Evolutionary conservation across 495 filamentous ascomycete species (phyloP), one percentile per base, ranked within the genome.

Genomic region (Annulohypoxylon stygium): DNA sequence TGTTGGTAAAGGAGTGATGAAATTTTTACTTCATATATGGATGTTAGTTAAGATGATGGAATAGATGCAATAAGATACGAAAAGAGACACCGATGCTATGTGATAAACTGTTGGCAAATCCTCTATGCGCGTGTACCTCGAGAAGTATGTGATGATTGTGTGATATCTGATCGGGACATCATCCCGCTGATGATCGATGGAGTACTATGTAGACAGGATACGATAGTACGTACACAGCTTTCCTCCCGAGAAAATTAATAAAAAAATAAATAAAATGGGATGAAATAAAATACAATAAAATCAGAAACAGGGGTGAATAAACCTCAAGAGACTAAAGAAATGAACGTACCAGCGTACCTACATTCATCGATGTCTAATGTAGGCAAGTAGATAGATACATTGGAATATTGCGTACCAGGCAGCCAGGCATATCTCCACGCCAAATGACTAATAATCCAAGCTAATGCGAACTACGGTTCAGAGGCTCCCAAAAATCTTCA

Each of bases 401-500:
- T 23, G 20, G 20, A 23, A 23, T 23, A 23, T 23, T 23, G 20
- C 20, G 20, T 23, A 23, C 20, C 20, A 23, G 20, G 20, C 20
- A 23, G 20, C 30, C 6, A 62, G 57, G 39, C 64, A 9, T 18
- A 5, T 72, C 70, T 41, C 64, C 70, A 72, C 64, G 14, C 12
- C 39, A 43, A 43, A 58, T 33, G 26, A 33, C 30, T 23, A 59
- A 60, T 60, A 16, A 18, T 48, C 53, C 59, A 73, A 59, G 30
- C 62, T 48, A 54, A 68, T 68, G 70, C 70, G 65, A 73, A 68
- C 60, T 50, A 16, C 53, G 65, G 70, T 68, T 64, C 70, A 39
- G 61, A 69, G 37, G 3, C 47, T 68, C 65, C 61, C 60, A 53
- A 65, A 53, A 59, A 59, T 73, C 58, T 68, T 59, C 65, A 64